Evolutionary conservation across 306 rosid genomes (phyloP).

Genomic region (Rubus parviflorus): DNA sequence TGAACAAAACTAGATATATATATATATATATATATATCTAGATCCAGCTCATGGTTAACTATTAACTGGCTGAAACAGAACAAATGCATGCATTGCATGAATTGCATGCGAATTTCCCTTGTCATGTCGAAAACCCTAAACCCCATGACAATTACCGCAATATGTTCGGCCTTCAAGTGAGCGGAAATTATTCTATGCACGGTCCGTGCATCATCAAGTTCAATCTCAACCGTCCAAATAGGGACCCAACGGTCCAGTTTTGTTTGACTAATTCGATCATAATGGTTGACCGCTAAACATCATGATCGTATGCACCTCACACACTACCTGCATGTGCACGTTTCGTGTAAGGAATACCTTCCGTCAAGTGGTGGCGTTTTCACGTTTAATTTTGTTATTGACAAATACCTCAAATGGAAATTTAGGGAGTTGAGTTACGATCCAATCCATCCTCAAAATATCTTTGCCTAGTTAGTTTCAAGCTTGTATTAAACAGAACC

Average conservation of each 20-base stretch:
- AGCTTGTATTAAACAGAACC: not conserved
- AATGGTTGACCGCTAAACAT: too few species aligned
- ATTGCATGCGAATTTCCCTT: slow-evolving; percentile 9
- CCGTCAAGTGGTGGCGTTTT: not conserved
- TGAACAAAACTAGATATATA: too few species aligned
- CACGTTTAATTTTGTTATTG: slow-evolving; percentile 12
- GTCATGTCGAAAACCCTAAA: not conserved
- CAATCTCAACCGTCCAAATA: too few species aligned
- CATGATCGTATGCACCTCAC: too few species aligned
- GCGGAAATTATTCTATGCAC: too few species aligned
- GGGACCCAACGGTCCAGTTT: too few species aligned
- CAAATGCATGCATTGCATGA: not conserved
- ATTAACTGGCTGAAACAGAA: not conserved
- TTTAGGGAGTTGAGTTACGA: not conserved
- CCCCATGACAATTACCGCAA: not conserved
- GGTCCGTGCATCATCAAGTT: too few species aligned
- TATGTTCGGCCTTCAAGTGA: slow-evolving; percentile 4
- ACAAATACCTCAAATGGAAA: not conserved
- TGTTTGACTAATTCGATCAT: too few species aligned
- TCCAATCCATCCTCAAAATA: not conserved
- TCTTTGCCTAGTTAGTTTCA: not conserved
- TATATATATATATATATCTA: too few species aligned
- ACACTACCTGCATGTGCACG: too few species aligned
- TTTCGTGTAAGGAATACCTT: too few species aligned
- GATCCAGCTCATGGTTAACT: not conserved